Evolutionary conservation across 768 basidiomycete species (phyloP).

Genomic region (Boletus reticuloceps): DNA sequence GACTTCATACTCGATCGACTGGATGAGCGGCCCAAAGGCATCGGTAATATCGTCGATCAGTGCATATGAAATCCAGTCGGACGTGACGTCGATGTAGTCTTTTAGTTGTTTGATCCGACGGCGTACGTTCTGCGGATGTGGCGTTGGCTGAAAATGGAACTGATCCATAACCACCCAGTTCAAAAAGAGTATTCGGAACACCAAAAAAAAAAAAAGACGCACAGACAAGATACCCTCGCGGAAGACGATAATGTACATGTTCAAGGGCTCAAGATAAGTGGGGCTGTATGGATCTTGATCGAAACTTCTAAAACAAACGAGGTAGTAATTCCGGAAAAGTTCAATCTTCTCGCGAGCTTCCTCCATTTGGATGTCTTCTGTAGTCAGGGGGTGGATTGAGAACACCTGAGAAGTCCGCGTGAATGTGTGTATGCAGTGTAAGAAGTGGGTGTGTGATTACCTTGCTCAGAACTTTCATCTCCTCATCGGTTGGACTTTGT

Average conservation of each 20-base stretch:
- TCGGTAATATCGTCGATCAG: slow-evolving; percentile 99
- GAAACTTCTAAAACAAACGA: slow-evolving; percentile 98
- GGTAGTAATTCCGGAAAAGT: slow-evolving; percentile 96
- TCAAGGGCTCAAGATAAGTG: slow-evolving; percentile 94
- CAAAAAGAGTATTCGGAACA: neutral
- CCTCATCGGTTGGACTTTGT: slow-evolving; percentile 90
- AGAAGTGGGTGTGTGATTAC: slow-evolving; percentile 36
- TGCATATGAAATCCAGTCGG: slow-evolving; percentile 99
- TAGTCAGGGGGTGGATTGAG: slow-evolving; percentile 94
- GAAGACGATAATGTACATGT: slow-evolving; percentile 99
- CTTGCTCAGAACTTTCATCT: slow-evolving; percentile 97
- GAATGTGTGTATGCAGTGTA: neutral
- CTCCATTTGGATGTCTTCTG: slow-evolving; percentile 99
- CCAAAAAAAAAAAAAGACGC: slow-evolving; percentile 28
- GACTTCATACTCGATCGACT: slow-evolving; percentile 98
- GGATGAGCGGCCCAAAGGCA: slow-evolving; percentile 97
- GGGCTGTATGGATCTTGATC: slow-evolving; percentile 98
- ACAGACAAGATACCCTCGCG: slow-evolving; percentile 95
- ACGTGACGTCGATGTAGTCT: slow-evolving; percentile 98
- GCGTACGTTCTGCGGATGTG: slow-evolving; percentile 97
- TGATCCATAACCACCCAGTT: slow-evolving; percentile 28
- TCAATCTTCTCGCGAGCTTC: slow-evolving; percentile 99
- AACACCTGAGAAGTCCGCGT: slow-evolving; percentile 64
- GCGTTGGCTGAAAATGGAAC: slow-evolving; percentile 98
- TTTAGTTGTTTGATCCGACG: slow-evolving; percentile 98